Base-by-base conservation (phyloP, 2,329 filamentous ascomycete genomes). In the Penicillium polonicum region DNA sequence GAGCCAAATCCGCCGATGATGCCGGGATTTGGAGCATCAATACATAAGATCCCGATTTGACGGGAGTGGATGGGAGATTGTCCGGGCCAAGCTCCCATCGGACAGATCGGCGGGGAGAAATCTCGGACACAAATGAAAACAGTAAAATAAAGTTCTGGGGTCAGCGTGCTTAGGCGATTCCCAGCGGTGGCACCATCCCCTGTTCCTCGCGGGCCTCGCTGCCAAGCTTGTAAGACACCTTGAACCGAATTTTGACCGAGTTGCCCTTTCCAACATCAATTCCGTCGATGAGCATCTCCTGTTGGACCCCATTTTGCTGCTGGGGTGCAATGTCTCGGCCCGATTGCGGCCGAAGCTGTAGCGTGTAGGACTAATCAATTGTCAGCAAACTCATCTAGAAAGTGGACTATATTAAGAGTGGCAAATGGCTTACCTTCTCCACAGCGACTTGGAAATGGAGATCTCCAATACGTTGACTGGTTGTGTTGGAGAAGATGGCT, bases 391-490 rank as follows among this genome's bases (percentile, higher is more conserved):
- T 17, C 4, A 52, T 15, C 19, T 19, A 15, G 13, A 29, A 31
- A 36, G 12, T 25, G 31, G 8, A 10, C 21, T 31, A 25, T 42
- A 10, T 21, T 17, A 25, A n/a, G 7, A 33, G 21, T 33, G 45
- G 38, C 43, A 49, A 43, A 55, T 33, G 49, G 62, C 75, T 64
- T 79, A 95, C 92, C 85, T 93, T 97, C 59, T 93, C 94, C 31
- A 97, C 93, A 3, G 94, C 94, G 39, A 96, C 82, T 74, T 96
- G 91, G 70, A 97, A 96, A 58, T 93, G 92, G 31, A 99, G 79
- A 62, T 95, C 89, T 3, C 84, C 83, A 23, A 99, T 83, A 0
- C 85, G 83, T 67, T 89, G 83, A 2, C 83, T 76, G 0, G 87
- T 89, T 59, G 85, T 88, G 72, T 96, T 99, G 19, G 91, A 92